A percentile compares a stretch with the other conserved stretches of the same genome.
These are phyloP conservation scores for Aspergillus chevalieri DNA, from an alignment of 2,329 filamentous ascomycete genomes.

Conservation along the genomic window DNA sequence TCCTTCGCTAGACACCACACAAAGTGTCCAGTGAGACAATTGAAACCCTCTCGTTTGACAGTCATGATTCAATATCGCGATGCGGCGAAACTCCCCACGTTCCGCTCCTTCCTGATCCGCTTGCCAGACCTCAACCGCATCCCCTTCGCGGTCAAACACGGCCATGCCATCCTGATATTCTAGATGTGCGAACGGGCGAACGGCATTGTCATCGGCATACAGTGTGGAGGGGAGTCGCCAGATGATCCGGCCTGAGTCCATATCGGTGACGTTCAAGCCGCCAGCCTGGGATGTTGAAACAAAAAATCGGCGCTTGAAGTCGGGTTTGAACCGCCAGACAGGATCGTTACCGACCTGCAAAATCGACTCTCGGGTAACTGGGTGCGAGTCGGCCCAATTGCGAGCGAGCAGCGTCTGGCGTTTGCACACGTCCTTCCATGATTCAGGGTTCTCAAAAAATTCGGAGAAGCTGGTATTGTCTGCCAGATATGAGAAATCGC, in stretches of 20 bases:
- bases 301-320: slow-evolving; percentile 43
- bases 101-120: slow-evolving; percentile 27
- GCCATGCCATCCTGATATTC: slow-evolving; percentile 44
- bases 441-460: slow-evolving; percentile 27
- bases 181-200: slow-evolving; percentile 41
- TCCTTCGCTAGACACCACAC: slow-evolving; percentile 41
- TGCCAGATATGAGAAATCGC: slow-evolving; percentile 26
- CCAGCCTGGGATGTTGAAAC: slow-evolving; percentile 42
- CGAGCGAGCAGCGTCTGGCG: slow-evolving; percentile 33
- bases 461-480: slow-evolving; percentile 25
- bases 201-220: slow-evolving; percentile 22
- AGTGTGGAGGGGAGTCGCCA: slow-evolving; percentile 31
- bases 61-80: slow-evolving; percentile 38
- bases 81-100: slow-evolving; percentile 36
- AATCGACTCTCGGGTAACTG: slow-evolving; percentile 33
- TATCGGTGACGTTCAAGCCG: slow-evolving; percentile 43
- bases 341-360: slow-evolving; percentile 37
- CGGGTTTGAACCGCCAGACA: slow-evolving; percentile 43
- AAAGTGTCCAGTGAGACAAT: slow-evolving; percentile 39
- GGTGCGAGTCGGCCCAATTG: slow-evolving; percentile 33
- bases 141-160: slow-evolving; percentile 41
- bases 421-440: slow-evolving; percentile 43
- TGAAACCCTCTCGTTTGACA: slow-evolving; percentile 43
- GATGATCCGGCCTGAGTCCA: slow-evolving; percentile 38
- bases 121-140: slow-evolving; percentile 43